Percentiles rank a stretch among this genome's conserved stretches.
Conservation (phyloP, 73 alveolate genomes). For the Stentor coeruleus region DNA sequence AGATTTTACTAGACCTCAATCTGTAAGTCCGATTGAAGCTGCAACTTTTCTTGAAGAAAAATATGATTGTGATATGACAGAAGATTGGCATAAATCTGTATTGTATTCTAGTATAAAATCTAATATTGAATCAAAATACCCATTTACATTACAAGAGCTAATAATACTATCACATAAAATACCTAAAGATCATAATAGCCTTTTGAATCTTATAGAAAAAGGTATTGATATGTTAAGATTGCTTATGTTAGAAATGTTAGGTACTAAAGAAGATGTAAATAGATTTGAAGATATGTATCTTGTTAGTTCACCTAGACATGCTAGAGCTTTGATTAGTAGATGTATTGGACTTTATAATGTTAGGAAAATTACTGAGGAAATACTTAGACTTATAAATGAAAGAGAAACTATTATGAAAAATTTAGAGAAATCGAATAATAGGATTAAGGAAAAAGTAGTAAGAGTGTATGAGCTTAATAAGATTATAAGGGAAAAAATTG, state of each 20-base stretch:
- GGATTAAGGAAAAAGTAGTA: not conserved
- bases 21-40: not conserved
- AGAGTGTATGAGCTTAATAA: not conserved
- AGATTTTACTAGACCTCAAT: not conserved
- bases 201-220: not conserved
- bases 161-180: not conserved
- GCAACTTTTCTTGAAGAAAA: not conserved
- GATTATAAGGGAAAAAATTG: not conserved
- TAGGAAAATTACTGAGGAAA: not conserved
- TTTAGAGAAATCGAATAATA: not conserved
- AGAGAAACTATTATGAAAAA: not conserved
- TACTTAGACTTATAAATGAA: not conserved
- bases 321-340: not conserved
- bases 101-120: not conserved
- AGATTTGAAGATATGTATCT: not conserved
- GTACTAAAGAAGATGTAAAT: not conserved
- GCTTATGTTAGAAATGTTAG: not conserved
- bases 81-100: not conserved
- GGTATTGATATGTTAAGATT: not conserved
- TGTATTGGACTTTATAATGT: not conserved
- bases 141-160: not conserved
- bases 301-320: not conserved
- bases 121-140: not conserved
- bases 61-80: not conserved
- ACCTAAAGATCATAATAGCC: not conserved